Conservation (phyloP, 192 early-diverging fungal species). For the Backusella psychrophila region DNA sequence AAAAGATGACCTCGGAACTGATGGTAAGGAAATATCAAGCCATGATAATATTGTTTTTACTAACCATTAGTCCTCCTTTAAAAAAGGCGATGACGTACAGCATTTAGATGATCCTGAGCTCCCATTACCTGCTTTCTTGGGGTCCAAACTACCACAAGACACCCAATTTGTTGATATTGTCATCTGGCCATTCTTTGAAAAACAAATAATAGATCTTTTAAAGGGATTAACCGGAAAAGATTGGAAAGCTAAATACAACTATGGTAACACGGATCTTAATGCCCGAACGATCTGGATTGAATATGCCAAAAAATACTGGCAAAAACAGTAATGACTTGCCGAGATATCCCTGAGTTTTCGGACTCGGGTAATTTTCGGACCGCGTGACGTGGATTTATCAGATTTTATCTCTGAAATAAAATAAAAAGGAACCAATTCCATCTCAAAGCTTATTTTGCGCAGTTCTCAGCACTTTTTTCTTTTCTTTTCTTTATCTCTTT, state of each 20-base stretch:
- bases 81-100: conserved; percentile 46
- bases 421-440: not conserved
- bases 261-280: conserved; percentile 19
- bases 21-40: not conserved
- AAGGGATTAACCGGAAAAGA: conserved; percentile 28
- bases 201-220: conserved; percentile 31
- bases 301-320: conserved; percentile 37
- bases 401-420: not conserved
- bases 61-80: not conserved
- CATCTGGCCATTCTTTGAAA: conserved; percentile 42
- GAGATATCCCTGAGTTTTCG: not conserved
- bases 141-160: conserved; percentile 38
- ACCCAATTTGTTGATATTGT: conserved; percentile 38
- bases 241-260: conserved; percentile 10
- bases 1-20: conserved; percentile 46
- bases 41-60: not conserved
- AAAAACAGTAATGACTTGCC: not conserved
- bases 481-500: not conserved
- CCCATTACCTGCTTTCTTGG: conserved; percentile 36
- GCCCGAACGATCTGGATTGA: conserved; percentile 35
- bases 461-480: not conserved
- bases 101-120: conserved; percentile 42
- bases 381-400: not conserved
- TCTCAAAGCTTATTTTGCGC: not conserved
- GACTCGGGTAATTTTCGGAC: not conserved